A percentile compares a stretch with the other conserved stretches of the same genome.
phyloP scores from a whole-genome alignment of 2,329 filamentous ascomycete genomes.

The Paracorniculantispora psalliotae region DNA sequence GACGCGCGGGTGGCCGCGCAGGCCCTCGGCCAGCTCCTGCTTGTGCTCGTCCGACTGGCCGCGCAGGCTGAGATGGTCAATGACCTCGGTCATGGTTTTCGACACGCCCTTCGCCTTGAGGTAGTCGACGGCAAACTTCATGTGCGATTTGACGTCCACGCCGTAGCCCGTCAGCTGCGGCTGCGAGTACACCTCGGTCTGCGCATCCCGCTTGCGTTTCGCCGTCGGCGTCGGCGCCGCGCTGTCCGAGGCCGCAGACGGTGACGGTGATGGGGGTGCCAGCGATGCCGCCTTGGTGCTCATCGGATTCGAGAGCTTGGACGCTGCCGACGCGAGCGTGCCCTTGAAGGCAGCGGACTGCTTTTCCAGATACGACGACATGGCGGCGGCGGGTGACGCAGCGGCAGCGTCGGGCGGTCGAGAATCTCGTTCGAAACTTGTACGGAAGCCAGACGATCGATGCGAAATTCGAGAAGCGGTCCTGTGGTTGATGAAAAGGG shows the following conservation, averaged over 20 bases:
- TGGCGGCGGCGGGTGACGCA: constrained; percentile 29
- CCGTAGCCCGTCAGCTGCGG: constrained; percentile 72
- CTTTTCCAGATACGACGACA: constrained; percentile 61
- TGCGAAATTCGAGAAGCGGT: neutral
- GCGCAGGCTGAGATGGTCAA: constrained; percentile 72
- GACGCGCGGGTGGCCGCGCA: constrained; percentile 59
- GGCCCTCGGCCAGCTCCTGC: constrained; percentile 60
- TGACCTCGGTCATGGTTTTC: constrained; percentile 69
- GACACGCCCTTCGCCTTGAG: constrained; percentile 65
- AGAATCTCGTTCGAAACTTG: neutral
- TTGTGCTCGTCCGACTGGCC: constrained; percentile 57
- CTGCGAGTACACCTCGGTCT: constrained; percentile 65
- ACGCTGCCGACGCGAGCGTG: constrained; percentile 57
- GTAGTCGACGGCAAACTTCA: constrained; percentile 81
- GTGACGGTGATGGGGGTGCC: constrained; percentile 59
- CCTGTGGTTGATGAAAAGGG: constrained; percentile 1
- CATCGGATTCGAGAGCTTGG: constrained; percentile 54
- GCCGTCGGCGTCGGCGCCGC: constrained; percentile 64
- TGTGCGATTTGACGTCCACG: constrained; percentile 77
- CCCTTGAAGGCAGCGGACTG: constrained; percentile 59
- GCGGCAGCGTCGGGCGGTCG: constrained; percentile 1
- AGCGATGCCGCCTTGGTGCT: constrained; percentile 39
- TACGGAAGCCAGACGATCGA: neutral
- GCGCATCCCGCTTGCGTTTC: constrained; percentile 55
- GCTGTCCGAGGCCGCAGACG: constrained; percentile 50